Conservation (phyloP, 2,329 filamentous ascomycete genomes). For the Aspergillus fumigatiaffinis region DNA sequence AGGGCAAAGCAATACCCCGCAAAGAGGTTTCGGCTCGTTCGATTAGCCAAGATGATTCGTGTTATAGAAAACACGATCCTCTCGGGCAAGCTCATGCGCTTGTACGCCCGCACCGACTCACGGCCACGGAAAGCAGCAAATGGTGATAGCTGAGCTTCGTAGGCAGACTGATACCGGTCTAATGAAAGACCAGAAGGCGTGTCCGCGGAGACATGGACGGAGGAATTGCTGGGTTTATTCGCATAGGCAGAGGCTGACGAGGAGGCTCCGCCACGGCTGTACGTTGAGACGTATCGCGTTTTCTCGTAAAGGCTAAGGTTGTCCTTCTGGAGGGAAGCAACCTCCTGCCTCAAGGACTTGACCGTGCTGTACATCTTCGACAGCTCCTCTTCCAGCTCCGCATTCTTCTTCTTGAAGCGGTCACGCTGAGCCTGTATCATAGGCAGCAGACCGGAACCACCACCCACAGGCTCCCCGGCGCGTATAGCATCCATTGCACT, state of each 20-base stretch:
- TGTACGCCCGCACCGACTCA: slow-evolving; percentile 85
- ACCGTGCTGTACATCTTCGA: slow-evolving; percentile 78
- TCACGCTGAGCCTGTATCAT: slow-evolving; percentile 98
- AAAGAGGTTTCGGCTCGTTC: slow-evolving; percentile 89
- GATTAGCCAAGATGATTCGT: slow-evolving; percentile 81
- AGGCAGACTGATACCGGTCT: slow-evolving; percentile 84
- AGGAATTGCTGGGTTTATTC: slow-evolving; percentile 70
- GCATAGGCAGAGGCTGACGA: slow-evolving; percentile 60
- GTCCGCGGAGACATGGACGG: slow-evolving; percentile 58
- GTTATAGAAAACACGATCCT: slow-evolving; percentile 86
- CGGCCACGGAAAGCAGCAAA: slow-evolving; percentile 95
- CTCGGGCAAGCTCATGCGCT: slow-evolving; percentile 88
- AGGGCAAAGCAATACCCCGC: slow-evolving; percentile 85
- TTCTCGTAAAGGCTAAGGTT: slow-evolving; percentile 97
- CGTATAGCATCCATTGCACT: slow-evolving; percentile 57
- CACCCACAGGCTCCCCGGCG: slow-evolving; percentile 64
- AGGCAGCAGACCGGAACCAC: slow-evolving; percentile 83
- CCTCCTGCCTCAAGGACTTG: slow-evolving; percentile 82
- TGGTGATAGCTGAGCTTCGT: slow-evolving; percentile 91
- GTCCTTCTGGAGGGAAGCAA: slow-evolving; percentile 89
- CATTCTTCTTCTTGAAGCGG: slow-evolving; percentile 94
- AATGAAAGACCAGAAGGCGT: slow-evolving; percentile 63
- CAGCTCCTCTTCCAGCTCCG: slow-evolving; percentile 83
- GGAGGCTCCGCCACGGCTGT: slow-evolving; percentile 66
- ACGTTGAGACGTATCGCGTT: slow-evolving; percentile 91